Base-by-base conservation (phyloP, 805 yeast species). In the Candida endomychidarum region DNA sequence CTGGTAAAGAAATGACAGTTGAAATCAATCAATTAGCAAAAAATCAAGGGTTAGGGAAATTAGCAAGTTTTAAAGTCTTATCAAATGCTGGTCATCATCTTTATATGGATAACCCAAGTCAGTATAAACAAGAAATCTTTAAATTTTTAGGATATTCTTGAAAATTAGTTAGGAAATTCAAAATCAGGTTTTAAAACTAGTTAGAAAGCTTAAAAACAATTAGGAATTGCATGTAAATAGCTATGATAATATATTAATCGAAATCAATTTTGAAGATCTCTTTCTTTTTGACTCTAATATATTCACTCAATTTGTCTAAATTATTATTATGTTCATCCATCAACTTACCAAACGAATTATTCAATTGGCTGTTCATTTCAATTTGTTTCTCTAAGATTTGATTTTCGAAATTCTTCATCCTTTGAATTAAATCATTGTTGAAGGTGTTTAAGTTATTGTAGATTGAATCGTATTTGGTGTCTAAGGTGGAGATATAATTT, bases 21-120 rank as follows among this genome's bases (percentile, higher is more conserved):
- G 63, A 59, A 34, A 57, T 59, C 26, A 59, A 59, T 42, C 26
- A 49, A n/a, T 44, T 61, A 22, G 46, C 63, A 0, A 46, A 60
- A 19, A 45, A 54, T 59, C 58, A 33, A 58, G 69, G 34, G 58
- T 60, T 43, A 22, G 49, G 40, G 24, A 42, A 52, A 7, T 45
- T 58, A 22, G 68, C 77, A 1, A 23, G 46, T 9, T 74, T 60
- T 41, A 58, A 51, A 12, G 50, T 67, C 2, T 46, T 74, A 19
- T 54, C 63, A 7, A 56, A 63, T 26, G 75, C 81, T 6, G 81
- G 81, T 4, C 82, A 77, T 48, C 82, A 77, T 55, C 54, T 77
- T 19, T 77, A 77, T 52, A 55, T 75, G 38, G 82, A 77, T 53
- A 77, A 77, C 43, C 68, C 75, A 5, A 46, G 48, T 6, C 60